Percentiles rank a stretch among this genome's conserved stretches.
Evolutionary conservation across 179 eudicot species (phyloP).

Genomic region (Camellia oleifera): DNA sequence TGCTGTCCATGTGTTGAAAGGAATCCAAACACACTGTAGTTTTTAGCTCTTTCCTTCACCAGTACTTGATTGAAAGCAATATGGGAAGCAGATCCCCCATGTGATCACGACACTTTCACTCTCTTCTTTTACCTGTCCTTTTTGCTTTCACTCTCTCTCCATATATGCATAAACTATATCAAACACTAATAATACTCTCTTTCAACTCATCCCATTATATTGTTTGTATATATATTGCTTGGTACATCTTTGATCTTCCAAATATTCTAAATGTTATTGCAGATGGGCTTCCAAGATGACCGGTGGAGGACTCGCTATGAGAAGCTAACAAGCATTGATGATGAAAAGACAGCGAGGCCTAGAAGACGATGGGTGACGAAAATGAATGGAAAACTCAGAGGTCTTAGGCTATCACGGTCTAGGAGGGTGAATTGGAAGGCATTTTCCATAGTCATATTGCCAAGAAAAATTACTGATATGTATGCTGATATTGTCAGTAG

Average conservation of each 20-base stretch:
- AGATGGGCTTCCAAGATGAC: conserved; percentile 23
- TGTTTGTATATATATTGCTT: neutral
- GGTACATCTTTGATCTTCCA: neutral
- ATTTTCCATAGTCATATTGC: conserved; percentile 24
- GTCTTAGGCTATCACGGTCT: conserved; percentile 26
- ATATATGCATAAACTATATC: neutral
- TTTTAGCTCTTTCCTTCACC: conserved; percentile 5
- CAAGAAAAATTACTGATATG: conserved; percentile 32
- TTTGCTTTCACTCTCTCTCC: neutral
- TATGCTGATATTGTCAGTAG: conserved; percentile 26
- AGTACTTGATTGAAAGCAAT: conserved; percentile 10
- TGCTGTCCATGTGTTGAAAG: conserved; percentile 33
- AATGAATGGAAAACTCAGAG: conserved; percentile 31
- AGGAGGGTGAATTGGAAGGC: conserved; percentile 43
- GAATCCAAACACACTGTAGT: conserved; percentile 16
- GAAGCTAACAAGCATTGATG: conserved; percentile 26
- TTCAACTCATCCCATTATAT: no score
- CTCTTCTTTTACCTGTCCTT: neutral
- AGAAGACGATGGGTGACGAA: conserved; percentile 29
- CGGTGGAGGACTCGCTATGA: conserved; percentile 27
- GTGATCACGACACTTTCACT: neutral
- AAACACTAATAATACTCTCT: neutral
- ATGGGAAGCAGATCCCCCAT: conserved; percentile 11
- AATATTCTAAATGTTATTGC: neutral
- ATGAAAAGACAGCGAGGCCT: conserved; percentile 20